Conservation (phyloP, 2,329 filamentous ascomycete genomes). For the Podosphaera leucotricha region DNA sequence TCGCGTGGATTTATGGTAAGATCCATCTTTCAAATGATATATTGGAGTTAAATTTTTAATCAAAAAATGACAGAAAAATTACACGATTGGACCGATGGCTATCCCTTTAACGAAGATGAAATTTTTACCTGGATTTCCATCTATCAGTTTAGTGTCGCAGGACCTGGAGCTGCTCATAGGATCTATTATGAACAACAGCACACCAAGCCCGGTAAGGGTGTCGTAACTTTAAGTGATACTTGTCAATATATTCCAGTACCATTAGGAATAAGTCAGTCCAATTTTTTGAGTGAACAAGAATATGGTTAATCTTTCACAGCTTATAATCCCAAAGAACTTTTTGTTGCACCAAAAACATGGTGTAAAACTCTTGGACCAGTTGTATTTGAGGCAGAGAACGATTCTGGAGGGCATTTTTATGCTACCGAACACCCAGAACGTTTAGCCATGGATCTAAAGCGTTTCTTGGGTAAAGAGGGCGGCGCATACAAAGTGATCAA, state of each 20-base stretch:
- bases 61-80: slow-evolving; percentile 33
- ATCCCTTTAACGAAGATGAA: slow-evolving; percentile 55
- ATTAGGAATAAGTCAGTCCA: slow-evolving; percentile 20
- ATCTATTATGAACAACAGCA: slow-evolving; percentile 51
- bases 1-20: slow-evolving; percentile 49
- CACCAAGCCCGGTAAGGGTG: slow-evolving; percentile 9
- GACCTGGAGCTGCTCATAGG: slow-evolving; percentile 38
- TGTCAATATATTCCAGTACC: slow-evolving; percentile 2
- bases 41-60: neutral
- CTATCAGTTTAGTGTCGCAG: slow-evolving; percentile 47
- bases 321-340: slow-evolving; percentile 35
- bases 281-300: neutral
- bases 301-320: slow-evolving; percentile 7
- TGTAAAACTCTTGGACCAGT: slow-evolving; percentile 33
- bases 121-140: slow-evolving; percentile 51
- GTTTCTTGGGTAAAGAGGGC: slow-evolving; percentile 32
- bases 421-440: slow-evolving; percentile 31
- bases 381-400: slow-evolving; percentile 25
- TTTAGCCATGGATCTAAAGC: slow-evolving; percentile 27
- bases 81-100: slow-evolving; percentile 49
- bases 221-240: slow-evolving; percentile 13
- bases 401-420: slow-evolving; percentile 30
- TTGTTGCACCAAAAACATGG: slow-evolving; percentile 30
- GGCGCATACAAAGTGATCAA: slow-evolving; percentile 18
- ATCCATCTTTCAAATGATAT: no score